Evolutionary conservation across 805 yeast species (phyloP).

Genomic region (Lipomyces chichibuensis): DNA sequence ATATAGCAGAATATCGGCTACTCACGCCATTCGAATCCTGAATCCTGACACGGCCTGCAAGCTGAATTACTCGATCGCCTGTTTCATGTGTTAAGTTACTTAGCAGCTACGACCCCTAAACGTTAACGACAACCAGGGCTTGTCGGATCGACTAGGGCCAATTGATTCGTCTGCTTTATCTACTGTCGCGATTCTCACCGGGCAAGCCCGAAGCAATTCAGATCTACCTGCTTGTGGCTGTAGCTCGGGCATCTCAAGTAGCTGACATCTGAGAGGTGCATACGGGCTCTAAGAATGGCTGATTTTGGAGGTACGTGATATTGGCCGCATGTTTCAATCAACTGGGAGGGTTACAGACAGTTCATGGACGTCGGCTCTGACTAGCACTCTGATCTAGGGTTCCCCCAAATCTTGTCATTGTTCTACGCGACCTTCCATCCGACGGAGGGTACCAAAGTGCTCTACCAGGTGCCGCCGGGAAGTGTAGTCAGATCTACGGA

Average conservation of each 20-base stretch:
- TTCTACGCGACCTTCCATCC: constrained; percentile 95
- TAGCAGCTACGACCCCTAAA: too few relatives aligned
- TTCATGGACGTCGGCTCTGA: neutral
- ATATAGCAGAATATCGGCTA: neutral
- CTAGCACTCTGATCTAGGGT: constrained; percentile 51
- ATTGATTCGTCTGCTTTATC: too few relatives aligned
- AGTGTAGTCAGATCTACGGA: constrained; percentile 45
- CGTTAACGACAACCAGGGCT: too few relatives aligned
- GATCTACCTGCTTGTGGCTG: neutral
- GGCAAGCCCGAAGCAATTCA: neutral
- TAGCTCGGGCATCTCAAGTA: neutral
- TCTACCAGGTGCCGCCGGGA: constrained; percentile 86
- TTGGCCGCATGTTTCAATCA: neutral
- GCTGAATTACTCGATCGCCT: neutral
- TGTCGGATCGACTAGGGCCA: too few relatives aligned
- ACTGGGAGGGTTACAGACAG: neutral
- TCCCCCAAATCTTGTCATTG: constrained; percentile 83
- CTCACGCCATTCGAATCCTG: neutral
- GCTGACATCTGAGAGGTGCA: neutral
- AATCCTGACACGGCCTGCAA: neutral
- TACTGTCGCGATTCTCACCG: too few relatives aligned
- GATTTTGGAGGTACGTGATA: constrained; percentile 25
- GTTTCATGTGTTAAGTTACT: too few relatives aligned
- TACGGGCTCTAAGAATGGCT: constrained; percentile 3
- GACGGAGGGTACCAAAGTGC: constrained; percentile 89